Evolutionary conservation across 2,329 filamentous ascomycete genomes (phyloP).

Genomic region (Colletotrichum gloeosporioides): DNA sequence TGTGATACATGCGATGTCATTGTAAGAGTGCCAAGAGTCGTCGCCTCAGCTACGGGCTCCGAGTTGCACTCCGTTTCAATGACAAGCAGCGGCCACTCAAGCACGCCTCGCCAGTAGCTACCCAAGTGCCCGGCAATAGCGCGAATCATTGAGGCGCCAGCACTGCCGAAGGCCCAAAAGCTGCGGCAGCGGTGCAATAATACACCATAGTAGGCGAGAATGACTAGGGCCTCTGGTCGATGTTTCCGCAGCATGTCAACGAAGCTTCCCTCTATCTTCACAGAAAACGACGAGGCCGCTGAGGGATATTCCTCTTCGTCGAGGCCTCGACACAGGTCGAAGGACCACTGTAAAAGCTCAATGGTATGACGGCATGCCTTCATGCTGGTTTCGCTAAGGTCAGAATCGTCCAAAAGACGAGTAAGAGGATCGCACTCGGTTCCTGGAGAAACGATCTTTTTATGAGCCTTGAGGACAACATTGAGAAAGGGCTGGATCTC

Average conservation of each 20-base stretch:
- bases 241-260: background rate
- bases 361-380: background rate
- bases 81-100: background rate
- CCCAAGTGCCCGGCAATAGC: background rate
- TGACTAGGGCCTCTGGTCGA: background rate
- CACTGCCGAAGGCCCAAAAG: background rate
- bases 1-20: background rate
- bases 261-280: background rate
- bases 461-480: background rate
- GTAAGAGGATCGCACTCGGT: background rate
- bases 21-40: background rate
- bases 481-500: background rate
- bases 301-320: background rate
- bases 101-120: background rate
- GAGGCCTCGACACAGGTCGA: background rate
- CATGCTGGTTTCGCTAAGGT: background rate
- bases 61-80: background rate
- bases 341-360: background rate
- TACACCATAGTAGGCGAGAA: background rate
- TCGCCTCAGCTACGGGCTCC: background rate
- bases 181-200: background rate
- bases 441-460: background rate
- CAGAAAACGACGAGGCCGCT: background rate
- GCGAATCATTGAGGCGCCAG: background rate
- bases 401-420: background rate